A percentile compares a stretch with the other conserved stretches of the same genome.
These are phyloP conservation scores for Clavaria fumosa DNA, from an alignment of 768 basidiomycete species.

Conservation along the genomic window DNA sequence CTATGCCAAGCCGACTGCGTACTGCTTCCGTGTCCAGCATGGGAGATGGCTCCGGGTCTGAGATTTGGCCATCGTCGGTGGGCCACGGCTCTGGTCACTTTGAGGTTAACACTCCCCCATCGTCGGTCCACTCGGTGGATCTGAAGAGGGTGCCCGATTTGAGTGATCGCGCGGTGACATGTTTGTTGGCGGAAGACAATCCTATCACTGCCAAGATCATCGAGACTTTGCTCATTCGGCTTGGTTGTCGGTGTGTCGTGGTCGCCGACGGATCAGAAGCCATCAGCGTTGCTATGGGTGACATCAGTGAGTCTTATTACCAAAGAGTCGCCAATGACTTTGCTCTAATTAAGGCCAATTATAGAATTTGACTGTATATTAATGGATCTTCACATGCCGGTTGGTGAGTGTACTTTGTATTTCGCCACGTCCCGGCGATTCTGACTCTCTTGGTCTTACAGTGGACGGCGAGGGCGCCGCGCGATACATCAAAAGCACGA, in stretches of 20 bases:
- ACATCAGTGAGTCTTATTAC: slow-evolving; percentile 62
- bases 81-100: slow-evolving; percentile 39
- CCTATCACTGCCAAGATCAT: slow-evolving; percentile 97
- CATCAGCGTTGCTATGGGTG: slow-evolving; percentile 92
- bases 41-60: slow-evolving; percentile 67
- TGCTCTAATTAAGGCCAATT: not conserved
- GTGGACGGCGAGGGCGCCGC: slow-evolving; percentile 96
- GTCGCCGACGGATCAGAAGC: slow-evolving; percentile 96
- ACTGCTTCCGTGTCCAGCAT: slow-evolving; percentile 76
- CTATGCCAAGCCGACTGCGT: slow-evolving; percentile 77
- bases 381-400: slow-evolving; percentile 93
- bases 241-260: slow-evolving; percentile 91
- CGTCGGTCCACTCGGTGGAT: slow-evolving; percentile 77
- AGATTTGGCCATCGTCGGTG: slow-evolving; percentile 48
- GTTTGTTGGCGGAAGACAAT: slow-evolving; percentile 91
- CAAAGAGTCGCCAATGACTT: not conserved
- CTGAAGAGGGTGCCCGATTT: slow-evolving; percentile 61
- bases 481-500: slow-evolving; percentile 92
- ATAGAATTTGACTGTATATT: slow-evolving; percentile 91
- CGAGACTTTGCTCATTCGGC: slow-evolving; percentile 81
- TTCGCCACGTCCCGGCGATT: not conserved
- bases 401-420: slow-evolving; percentile 36
- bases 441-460: slow-evolving; percentile 14
- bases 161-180: slow-evolving; percentile 82
- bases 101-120: slow-evolving; percentile 56